Evolutionary conservation across 1,284 basidiomycete genomes (phyloP).

Genomic region (Puccinia coronata): DNA sequence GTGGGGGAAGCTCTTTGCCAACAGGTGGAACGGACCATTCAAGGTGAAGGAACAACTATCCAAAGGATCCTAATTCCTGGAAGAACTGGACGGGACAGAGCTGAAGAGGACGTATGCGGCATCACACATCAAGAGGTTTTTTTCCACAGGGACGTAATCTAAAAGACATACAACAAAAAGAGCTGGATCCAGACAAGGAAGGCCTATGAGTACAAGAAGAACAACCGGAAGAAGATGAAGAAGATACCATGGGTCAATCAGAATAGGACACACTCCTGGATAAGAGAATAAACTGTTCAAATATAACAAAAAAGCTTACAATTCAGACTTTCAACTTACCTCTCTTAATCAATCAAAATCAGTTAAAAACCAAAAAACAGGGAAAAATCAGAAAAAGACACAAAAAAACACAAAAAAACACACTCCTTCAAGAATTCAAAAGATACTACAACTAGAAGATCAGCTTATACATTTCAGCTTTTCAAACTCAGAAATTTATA

Average conservation of each 20-base stretch:
- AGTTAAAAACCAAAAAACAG: no score
- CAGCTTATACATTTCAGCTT: no score
- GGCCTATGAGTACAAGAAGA: not conserved
- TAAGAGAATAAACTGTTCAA: conserved; percentile 8
- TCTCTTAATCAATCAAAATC: no score
- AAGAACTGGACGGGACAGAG: conserved; percentile 21
- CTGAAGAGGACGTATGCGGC: not conserved
- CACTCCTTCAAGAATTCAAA: no score
- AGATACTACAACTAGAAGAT: no score
- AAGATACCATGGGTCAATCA: not conserved
- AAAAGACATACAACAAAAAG: not conserved
- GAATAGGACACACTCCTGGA: not conserved
- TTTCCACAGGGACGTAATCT: not conserved
- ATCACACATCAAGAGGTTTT: conserved; percentile 23
- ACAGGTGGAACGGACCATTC: conserved; percentile 27
- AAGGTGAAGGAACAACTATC: not conserved
- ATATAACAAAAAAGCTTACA: no score
- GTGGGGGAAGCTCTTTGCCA: conserved; percentile 26
- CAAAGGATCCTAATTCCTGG: conserved; percentile 6
- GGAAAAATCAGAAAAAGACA: no score
- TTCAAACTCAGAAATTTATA: no score
- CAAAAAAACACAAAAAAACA: no score
- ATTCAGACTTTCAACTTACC: no score
- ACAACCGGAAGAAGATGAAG: not conserved
- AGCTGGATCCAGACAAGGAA: not conserved